Base-by-base conservation (phyloP, 2,329 filamentous ascomycete species). In the Alternaria burnsii region DNA sequence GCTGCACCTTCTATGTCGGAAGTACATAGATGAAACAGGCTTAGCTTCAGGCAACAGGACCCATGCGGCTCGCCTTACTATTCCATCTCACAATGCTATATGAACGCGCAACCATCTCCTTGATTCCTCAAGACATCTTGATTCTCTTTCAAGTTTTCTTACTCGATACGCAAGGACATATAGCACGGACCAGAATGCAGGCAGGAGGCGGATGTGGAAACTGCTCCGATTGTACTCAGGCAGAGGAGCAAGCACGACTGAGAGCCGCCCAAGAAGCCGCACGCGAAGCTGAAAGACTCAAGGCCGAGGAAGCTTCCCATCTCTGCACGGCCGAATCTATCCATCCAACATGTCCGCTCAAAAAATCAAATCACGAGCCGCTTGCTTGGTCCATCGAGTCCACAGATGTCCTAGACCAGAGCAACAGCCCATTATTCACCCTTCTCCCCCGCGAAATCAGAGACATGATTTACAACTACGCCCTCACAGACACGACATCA, bases 371-470 rank as follows among this genome's bases (percentile, higher is more conserved):
- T 42, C 50, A 56, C 6, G 63, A 70, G 22, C 68, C 68, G 2
- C 59, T 70, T 3, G 68, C 68, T 18, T 71, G 67, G 68, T 66
- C 57, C 5, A 47, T 69, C 1, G 46, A 59, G 1, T 11, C 54
- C 7, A 40, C 43, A 7, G 18, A 41, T 3, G 22, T 59, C 8
- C 32, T 47, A 5, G 24, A 48, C 5, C 68, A 72, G 10, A 47
- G 41, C 24, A 55, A 53, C 9, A 63, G 56, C 28, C 55, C 55
- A 3, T 43, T 71, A 2, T 72, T 61, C 40, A 55, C 52, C 1
- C 53, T 43, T 6, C 22, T 71, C 4, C 65, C 68, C 1, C 61
- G 43, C 14, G 70, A 72, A 18, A 46, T 72, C 10, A 58, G 68
- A 28, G 61, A 69, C 22, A 42, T 68, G 22, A 58, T 72, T 9